Conservation (phyloP, 768 basidiomycete species). For the Pisolithus sp. region DNA sequence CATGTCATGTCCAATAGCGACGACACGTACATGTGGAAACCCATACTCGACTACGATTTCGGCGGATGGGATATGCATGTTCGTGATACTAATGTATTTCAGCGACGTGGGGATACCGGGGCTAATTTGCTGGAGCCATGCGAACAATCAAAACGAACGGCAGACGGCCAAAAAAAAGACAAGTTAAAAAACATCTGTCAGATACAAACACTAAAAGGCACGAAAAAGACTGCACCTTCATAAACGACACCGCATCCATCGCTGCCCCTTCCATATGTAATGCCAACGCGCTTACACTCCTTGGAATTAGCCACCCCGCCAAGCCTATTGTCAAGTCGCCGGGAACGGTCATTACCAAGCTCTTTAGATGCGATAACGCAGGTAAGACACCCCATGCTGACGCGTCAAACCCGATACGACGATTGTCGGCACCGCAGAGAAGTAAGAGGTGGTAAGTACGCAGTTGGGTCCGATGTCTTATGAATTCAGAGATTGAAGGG, state of each 20-base stretch:
- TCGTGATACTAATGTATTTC: slow-evolving; percentile 50
- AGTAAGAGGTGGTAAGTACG: slow-evolving; percentile 48
- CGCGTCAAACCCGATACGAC: slow-evolving; percentile 59
- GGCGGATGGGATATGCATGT: slow-evolving; percentile 37
- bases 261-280: slow-evolving; percentile 33
- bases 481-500: slow-evolving; percentile 60
- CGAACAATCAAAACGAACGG: no score
- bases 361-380: slow-evolving; percentile 43
- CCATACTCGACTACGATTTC: slow-evolving; percentile 47
- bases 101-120: slow-evolving; percentile 48
- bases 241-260: slow-evolving; percentile 37
- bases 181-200: no score
- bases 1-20: slow-evolving; percentile 46
- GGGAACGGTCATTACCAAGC: slow-evolving; percentile 57
- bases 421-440: slow-evolving; percentile 34
- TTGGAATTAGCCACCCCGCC: slow-evolving; percentile 65
- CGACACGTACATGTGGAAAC: slow-evolving; percentile 57
- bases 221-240: slow-evolving; percentile 31
- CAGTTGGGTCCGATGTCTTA: slow-evolving; percentile 48
- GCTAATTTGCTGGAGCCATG: slow-evolving; percentile 46
- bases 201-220: neutral
- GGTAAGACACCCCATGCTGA: slow-evolving; percentile 68
- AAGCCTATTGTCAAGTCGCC: slow-evolving; percentile 55
- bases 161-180: neutral
- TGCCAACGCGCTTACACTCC: slow-evolving; percentile 41